Evolutionary conservation across 2,329 filamentous ascomycete genomes (phyloP), one percentile per base, ranked within the genome.

Genomic region (Endothia cerciana): DNA sequence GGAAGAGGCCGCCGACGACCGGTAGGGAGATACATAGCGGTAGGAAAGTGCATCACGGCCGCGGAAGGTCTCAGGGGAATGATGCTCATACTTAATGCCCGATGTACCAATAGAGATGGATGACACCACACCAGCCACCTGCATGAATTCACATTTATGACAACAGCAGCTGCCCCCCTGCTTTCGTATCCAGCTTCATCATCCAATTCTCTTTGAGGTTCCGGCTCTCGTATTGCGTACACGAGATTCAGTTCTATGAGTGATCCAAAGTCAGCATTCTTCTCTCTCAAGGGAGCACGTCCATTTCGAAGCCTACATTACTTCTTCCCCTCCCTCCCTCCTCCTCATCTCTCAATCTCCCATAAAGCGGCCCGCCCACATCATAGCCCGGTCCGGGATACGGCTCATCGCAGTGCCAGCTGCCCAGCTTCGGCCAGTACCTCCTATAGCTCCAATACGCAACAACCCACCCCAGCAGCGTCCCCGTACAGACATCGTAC

Each of bases 1-100:
- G 85, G 87, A 89, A 71, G 91, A 94, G 76, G 88, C 88, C 70
- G 78, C 87, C 17, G 89, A 93, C 75, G 89, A 89, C 70, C 87
- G 87, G 76, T 88, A 82, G 70, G 65, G 11, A 11, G 19, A 25
- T 55, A 30, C 41, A 47, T 30, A 22, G 22, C 17, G 38, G 38
- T 28, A 5, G 40, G 38, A 19, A 55, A 49, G 57, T 19, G 36
- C 13, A 53, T 41, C 33, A 40, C 55, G 36, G 41, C 13, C 33
- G 33, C 30, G 63, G 19, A 56, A 22, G 53, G 36, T 47, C 38
- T 43, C 63, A 25, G 58, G 25, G 62, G 49, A 57, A 30, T 10
- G 25, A 65, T 51, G 43, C 53, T 19, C 62, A 60, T 65, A 58
- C 69, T 66, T 59, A 71, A 71, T 69, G 70, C 66, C 65, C 69